Evolutionary conservation across 495 filamentous ascomycete genomes (phyloP), one percentile per base, ranked within the genome.

Genomic region (Pseudoneurospora amorphoporcata): DNA sequence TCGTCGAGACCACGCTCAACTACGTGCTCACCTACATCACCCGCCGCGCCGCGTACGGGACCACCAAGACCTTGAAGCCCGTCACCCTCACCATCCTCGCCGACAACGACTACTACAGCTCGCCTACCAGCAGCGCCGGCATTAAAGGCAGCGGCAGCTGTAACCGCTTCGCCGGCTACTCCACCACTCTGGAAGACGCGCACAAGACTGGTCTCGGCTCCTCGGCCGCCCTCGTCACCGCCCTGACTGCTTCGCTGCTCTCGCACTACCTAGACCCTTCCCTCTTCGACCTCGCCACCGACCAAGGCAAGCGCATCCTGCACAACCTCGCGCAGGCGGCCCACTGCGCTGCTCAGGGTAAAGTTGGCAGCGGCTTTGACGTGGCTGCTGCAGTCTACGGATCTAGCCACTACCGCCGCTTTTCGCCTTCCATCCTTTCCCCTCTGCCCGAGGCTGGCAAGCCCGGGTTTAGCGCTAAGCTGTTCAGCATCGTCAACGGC

Each of bases 181-280:
- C 87, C 45, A 90, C 93, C 40, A 88, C 91, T 23, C 87, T 99
- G 10, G 78, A 83, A 53, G 85, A 88, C 76, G 94, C 96, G 16
- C 92, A 98, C 85, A 99, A 99, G 84, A 98, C 96, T 2, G 95
- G 95, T 8, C 89, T 99, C 42, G 95, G 95, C 70, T 98, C 95
- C 45, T 98, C 94, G 5, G 95, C 95, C 9, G 95, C 95, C 3
- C 86, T 99, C 39, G 94, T 97, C 45, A 98, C 95, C n/a, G 86
- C 95, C 39, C 88, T 98, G 61, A 93, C 93, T 10, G 93, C 90
- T 23, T 88, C 92, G 3, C 81, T 98, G 39, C 89, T 98, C 43
- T 86, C 89, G 29, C 90, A 95, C 79, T 94, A 95, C 80, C 88
- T 96, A 73, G 90, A 91, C 70, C 76, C 80, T 1, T 81, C 87